Percentiles rank a stretch among this genome's conserved stretches.
These are phyloP conservation scores for Aquilaria sinensis DNA, from an alignment of 345 rosid species.

Conservation along the genomic window DNA sequence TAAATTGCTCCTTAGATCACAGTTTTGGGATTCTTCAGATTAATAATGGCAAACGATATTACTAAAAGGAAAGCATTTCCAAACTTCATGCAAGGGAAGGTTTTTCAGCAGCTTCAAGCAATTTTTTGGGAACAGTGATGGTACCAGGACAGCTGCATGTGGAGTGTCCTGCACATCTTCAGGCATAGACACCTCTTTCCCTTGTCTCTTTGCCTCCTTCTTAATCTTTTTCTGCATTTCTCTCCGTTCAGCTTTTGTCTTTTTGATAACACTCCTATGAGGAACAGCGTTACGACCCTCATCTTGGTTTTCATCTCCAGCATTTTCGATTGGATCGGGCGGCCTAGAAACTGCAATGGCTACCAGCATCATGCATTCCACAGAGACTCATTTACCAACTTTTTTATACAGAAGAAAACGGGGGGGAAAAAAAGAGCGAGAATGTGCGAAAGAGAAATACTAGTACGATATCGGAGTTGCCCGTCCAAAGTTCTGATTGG, in stretches of 20 bases:
- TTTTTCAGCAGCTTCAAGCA: too few relatives aligned
- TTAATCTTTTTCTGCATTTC: slow-evolving; percentile 66
- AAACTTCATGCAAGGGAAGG: too few relatives aligned
- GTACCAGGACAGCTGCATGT: slow-evolving; percentile 78
- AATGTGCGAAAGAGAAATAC: slow-evolving; percentile 20
- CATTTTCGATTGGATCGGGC: slow-evolving; percentile 18
- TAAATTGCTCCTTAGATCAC: too few relatives aligned
- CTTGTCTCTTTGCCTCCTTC: slow-evolving; percentile 72
- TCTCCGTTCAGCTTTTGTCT: slow-evolving; percentile 76
- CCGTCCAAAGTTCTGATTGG: slow-evolving; percentile 88
- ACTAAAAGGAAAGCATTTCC: too few relatives aligned
- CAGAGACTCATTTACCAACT: background rate
- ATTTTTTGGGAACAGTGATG: too few relatives aligned
- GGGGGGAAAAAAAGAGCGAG: background rate
- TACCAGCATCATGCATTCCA: slow-evolving; percentile 12
- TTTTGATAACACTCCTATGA: slow-evolving; percentile 31
- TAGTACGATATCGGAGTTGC: slow-evolving; percentile 47
- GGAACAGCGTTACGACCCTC: slow-evolving; percentile 14
- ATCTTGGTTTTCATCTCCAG: slow-evolving; percentile 13
- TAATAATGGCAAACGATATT: too few relatives aligned
- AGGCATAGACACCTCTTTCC: slow-evolving; percentile 31
- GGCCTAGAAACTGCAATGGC: slow-evolving; percentile 31
- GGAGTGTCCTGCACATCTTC: slow-evolving; percentile 48
- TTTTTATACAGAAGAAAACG: background rate
- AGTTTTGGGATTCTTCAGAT: too few relatives aligned